Base-by-base conservation (phyloP, 768 basidiomycete species). In the Trametes cinnabarina region DNA sequence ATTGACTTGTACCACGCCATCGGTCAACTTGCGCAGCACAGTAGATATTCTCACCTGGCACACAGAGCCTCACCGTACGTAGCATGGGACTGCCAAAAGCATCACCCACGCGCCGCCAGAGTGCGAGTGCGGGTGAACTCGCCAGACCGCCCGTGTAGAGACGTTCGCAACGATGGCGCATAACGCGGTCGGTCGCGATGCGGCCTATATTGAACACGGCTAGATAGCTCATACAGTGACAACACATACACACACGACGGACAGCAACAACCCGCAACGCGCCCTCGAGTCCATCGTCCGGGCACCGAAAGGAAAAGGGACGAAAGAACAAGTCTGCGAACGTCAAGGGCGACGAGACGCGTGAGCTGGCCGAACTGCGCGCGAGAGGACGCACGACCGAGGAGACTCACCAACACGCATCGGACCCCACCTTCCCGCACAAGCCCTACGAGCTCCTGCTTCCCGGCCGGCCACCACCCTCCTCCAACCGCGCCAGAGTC, bases 401-500 rank as follows among this genome's bases (percentile, higher is more conserved):
- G 7, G 19, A 34, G 19, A 58, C 57, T 42, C 37, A 58, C 57
- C 46, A n/a, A 40, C 46, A 55, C 8, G 17, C 30, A 12, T 7
- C 12, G 30, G 30, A 32, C 47, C 19, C 19, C 44, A 37, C 23
- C 40, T 25, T 26, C 44, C 47, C 23, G 40, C 12, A 17, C 50
- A 51, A 32, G 19, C 14, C 51, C 37, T 47, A 58, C 9, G 58
- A 59, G 51, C 51, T 48, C 58, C 58, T 47, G 41, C 30, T 39
- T 28, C 32, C 30, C 32, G 40, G 39, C 7, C 55, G 26, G 28
- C 51, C 43, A 23, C 34, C 41, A 15, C 65, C 65, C 4, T 71
- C 70, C 56, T 75, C 73, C 59, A 74, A 63, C 47, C 66, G 74
- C 39, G 78, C 72, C 66, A 87, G 71, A 8, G 84, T 82, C 62